These are phyloP conservation scores for Rhizopus stolonifer DNA, from an alignment of 371 early-diverging fungal species.

Conservation along the genomic window DNA sequence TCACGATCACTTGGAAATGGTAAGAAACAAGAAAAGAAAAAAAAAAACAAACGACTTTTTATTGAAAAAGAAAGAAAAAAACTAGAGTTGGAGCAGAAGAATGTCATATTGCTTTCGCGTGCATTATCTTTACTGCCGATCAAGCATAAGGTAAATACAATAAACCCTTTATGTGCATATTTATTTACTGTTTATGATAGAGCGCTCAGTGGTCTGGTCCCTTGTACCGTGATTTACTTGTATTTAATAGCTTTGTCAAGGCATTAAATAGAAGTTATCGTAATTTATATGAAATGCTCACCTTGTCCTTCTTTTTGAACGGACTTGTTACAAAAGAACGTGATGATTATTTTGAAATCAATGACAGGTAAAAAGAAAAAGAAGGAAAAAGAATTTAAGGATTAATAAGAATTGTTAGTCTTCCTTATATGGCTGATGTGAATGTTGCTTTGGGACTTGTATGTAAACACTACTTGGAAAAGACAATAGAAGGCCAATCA, in stretches of 20 bases:
- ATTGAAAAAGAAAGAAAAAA: constrained; percentile 2
- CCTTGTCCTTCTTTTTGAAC: constrained; percentile 56
- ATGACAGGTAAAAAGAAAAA: constrained; percentile 1
- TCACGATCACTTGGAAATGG: constrained; percentile 42
- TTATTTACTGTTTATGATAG: constrained; percentile 22
- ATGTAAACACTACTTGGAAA: constrained; percentile 48
- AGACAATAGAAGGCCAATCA: constrained; percentile 25
- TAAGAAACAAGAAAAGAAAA: constrained; percentile 5
- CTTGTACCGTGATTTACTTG: constrained; percentile 71
- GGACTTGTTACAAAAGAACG: constrained; percentile 52
- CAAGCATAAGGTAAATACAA: constrained; percentile 36
- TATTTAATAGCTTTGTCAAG: constrained; percentile 70
- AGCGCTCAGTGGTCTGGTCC: constrained; percentile 63
- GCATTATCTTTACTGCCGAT: constrained; percentile 57
- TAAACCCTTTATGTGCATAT: not conserved
- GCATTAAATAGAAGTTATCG: constrained; percentile 61
- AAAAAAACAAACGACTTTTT: not conserved
- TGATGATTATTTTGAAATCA: constrained; percentile 24
- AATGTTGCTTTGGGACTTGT: constrained; percentile 59
- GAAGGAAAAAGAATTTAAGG: constrained; percentile 1
- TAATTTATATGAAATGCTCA: constrained; percentile 62
- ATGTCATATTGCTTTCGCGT: constrained; percentile 48
- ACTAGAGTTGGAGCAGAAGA: constrained; percentile 16
- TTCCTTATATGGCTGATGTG: constrained; percentile 52
- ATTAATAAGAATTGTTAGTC: constrained; percentile 23